Evolutionary conservation across 1,284 basidiomycete species (phyloP), one percentile per base, ranked within the genome.

Genomic region (Microbotryum lychnidis-dioicae): DNA sequence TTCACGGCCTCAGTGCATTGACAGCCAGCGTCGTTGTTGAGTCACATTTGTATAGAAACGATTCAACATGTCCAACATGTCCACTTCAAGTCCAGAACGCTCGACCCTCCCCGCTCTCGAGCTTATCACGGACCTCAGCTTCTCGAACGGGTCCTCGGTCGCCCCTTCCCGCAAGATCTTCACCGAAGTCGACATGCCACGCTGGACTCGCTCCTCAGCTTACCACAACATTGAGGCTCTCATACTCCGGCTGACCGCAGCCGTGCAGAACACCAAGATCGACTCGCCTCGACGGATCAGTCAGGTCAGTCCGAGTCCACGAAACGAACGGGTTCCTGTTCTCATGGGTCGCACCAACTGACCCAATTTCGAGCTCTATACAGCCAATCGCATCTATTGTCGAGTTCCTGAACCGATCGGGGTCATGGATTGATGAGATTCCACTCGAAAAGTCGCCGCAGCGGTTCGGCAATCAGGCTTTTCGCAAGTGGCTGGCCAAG

Each of bases 381-480:
- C 68, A 87, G 84, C 75, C 80, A 7, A 77, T 84, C 25, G 63
- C 71, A 12, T 73, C 72, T 48, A 76, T 85, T 6, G 70, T 90
- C 3, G 62, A 64, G 1, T 75, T 93, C 58, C 79, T 98, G 5
- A 82, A 87, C 61, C 77, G 78, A n/a, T 77, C 97, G 56, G 82
- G 86, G 67, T 63, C 67, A 1, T 93, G 90, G 90, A 85, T 93
- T 14, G 82, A 87, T 53, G 84, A 87, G 42, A 89, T 92, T 14
- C 90, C 90, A 4, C 84, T 87, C 0, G 80, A 83, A 5, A 76
- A 82, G n/a, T 84, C 84, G 7, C 85, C 88, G 2, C 96, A 97
- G 72, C 82, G 96, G 1, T 99, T 94, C 71, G 96, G 94, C 3
- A 97, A 98, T 75, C 81, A 91, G 8, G 87, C 91, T 0, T 98